These are phyloP conservation scores for Cladophialophora immunda DNA, from an alignment of 2,329 filamentous ascomycete genomes.

Conservation along the genomic window DNA sequence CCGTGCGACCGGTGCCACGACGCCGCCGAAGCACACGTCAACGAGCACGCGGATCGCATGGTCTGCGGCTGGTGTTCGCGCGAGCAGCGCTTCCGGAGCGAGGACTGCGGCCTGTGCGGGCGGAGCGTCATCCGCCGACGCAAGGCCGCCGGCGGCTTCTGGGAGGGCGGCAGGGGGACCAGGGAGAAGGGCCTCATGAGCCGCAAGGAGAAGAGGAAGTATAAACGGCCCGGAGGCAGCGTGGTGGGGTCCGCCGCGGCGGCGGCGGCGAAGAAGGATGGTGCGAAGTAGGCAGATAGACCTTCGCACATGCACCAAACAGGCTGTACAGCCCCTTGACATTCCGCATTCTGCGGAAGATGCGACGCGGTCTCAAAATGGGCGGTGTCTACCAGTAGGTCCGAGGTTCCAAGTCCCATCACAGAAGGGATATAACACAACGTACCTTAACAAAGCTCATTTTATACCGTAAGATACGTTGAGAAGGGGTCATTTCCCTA, in stretches of 20 bases:
- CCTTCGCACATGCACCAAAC: no score
- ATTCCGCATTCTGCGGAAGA: no score
- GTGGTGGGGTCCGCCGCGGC: background rate
- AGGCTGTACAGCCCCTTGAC: no score
- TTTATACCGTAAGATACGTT: no score
- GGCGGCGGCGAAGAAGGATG: slow-evolving; percentile 11
- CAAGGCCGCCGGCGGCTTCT: slow-evolving; percentile 67
- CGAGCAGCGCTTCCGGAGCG: slow-evolving; percentile 80
- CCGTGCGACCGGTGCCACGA: slow-evolving; percentile 78
- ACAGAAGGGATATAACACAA: no score
- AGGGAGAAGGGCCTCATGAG: slow-evolving; percentile 76
- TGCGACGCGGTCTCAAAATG: no score
- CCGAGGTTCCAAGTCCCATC: no score
- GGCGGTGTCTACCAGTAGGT: no score
- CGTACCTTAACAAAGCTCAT: no score
- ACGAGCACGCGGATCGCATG: slow-evolving; percentile 86
- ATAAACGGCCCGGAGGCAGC: slow-evolving; percentile 26
- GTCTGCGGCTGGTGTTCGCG: slow-evolving; percentile 80
- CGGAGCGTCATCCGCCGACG: slow-evolving; percentile 73
- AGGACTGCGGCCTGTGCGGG: slow-evolving; percentile 78
- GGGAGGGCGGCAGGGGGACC: slow-evolving; percentile 88
- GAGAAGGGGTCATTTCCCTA: no score
- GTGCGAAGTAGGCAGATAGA: background rate
- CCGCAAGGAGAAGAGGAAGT: slow-evolving; percentile 59
- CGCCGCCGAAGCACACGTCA: slow-evolving; percentile 71